Evolutionary conservation across 352 stramenopile genomes (phyloP), one percentile per base, ranked within the genome.

Genomic region (Blastocystis sp.): DNA sequence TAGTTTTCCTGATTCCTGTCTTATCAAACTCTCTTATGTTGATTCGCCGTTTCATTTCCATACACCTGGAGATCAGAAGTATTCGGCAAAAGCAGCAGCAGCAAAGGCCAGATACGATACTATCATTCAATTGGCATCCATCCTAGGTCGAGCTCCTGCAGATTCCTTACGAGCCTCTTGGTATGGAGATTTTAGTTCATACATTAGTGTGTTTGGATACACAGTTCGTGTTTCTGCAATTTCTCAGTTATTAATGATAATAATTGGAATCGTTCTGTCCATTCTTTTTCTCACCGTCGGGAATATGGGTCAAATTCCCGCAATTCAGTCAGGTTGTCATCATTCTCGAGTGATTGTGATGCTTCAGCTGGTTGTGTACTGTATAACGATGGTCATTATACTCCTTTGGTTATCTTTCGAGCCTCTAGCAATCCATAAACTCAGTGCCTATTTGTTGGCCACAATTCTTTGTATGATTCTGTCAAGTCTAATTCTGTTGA

Each of bases 261-360:
- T 81, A 15, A 27, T 64, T n/a, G 70, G 70, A 27, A 33, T 81
- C 6, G 27, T 24, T 11, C 44, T 53, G 5, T 81, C 70, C 4
- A 7, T 81, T 1, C 40, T 81, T 27, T 81, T 81, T 60, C 37
- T 81, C 2, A 44, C 35, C 0, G 11, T 35, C 5, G 44, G 70
- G 11, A 60, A 81, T n/a, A 81, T 81, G 70, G 70, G 70, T n/a
- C n/a, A 81, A n/a, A 62, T 33, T 30, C 40, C 13, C 6, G 70
- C 70, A n/a, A 35, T 81, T 15, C 30, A 33, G 11, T 40, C 22
- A n/a, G 70, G 70, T 19, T 19, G n/a, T 17, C 40, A 19, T n/a
- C 51, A 62, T n/a, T 51, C 70, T 5, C 17, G 11, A 15, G 17
- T 81, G 6, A 60, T 81, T 19, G 5, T 81, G 3, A 56, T 40